Evolutionary conservation across 2,329 filamentous ascomycete genomes (phyloP).

Genomic region (Anthostomella pinea): DNA sequence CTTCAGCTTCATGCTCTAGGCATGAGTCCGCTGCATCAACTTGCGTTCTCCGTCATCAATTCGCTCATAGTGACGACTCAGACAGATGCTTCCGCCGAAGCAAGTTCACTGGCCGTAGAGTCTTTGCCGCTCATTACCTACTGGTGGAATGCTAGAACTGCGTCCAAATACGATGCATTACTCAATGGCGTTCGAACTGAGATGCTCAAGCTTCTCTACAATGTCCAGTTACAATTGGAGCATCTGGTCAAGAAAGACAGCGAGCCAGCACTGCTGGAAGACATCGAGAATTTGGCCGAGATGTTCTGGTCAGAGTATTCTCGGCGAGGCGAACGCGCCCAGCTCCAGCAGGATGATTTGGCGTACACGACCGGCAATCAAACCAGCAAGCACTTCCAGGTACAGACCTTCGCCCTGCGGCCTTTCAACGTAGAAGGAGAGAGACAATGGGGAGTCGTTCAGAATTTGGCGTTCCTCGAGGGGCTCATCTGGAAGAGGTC

Average conservation of each 20-base stretch:
- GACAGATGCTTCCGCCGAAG: slow-evolving; percentile 65
- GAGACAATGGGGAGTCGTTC: slow-evolving; percentile 58
- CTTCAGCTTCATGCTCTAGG: slow-evolving; percentile 57
- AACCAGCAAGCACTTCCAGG: slow-evolving; percentile 43
- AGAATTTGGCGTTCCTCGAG: slow-evolving; percentile 58
- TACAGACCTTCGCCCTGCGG: slow-evolving; percentile 52
- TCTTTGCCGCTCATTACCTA: slow-evolving; percentile 69
- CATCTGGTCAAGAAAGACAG: slow-evolving; percentile 46
- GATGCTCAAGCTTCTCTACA: slow-evolving; percentile 69
- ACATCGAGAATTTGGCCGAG: slow-evolving; percentile 66
- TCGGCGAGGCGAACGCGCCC: slow-evolving; percentile 65
- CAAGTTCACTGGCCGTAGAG: slow-evolving; percentile 56
- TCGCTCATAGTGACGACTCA: slow-evolving; percentile 62
- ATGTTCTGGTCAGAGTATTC: slow-evolving; percentile 76
- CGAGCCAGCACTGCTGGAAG: slow-evolving; percentile 37
- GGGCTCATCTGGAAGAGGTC: slow-evolving; percentile 37
- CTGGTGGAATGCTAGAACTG: slow-evolving; percentile 73
- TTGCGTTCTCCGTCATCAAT: slow-evolving; percentile 76
- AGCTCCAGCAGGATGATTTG: slow-evolving; percentile 76
- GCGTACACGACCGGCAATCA: slow-evolving; percentile 49
- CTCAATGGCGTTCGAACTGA: slow-evolving; percentile 69
- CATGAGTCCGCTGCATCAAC: slow-evolving; percentile 63
- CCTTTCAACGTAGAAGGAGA: slow-evolving; percentile 54
- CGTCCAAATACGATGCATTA: slow-evolving; percentile 55
- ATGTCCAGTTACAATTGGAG: slow-evolving; percentile 62